phyloP scores from a whole-genome alignment of 805 yeast genomes.

The Maudiozyma bulderi region DNA sequence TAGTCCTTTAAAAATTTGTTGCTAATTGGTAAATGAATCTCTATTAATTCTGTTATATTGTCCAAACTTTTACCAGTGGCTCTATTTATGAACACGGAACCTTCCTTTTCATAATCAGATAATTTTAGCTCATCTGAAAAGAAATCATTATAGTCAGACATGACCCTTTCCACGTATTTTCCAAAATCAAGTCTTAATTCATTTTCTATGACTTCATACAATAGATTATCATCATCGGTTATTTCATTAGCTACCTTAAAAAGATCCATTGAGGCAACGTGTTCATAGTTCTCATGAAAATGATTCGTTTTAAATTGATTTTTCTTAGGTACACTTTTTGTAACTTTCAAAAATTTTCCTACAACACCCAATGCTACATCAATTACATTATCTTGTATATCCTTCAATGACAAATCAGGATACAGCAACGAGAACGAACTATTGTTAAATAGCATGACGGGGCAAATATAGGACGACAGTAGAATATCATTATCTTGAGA shows the following conservation, averaged over 20 bases:
- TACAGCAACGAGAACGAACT: conserved; percentile 1
- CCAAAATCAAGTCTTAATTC: conserved; percentile 10
- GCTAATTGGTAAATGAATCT: conserved; percentile 13
- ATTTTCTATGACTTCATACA: conserved; percentile 1
- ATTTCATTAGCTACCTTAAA: background rate
- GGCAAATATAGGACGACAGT: conserved; percentile 7
- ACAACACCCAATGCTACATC: conserved; percentile 1
- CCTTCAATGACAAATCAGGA: conserved; percentile 1
- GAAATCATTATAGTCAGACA: conserved; percentile 4
- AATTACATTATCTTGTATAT: conserved; percentile 3
- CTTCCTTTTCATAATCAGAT: background rate
- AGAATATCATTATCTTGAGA: conserved; percentile 2
- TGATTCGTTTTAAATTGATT: background rate
- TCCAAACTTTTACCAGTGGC: conserved; percentile 1
- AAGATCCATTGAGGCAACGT: background rate
- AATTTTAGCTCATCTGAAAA: conserved; percentile 6
- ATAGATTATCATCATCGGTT: background rate
- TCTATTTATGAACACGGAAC: background rate
- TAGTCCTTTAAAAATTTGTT: conserved; percentile 11
- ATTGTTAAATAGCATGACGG: conserved; percentile 2
- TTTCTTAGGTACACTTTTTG: background rate
- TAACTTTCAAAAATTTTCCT: conserved; percentile 1
- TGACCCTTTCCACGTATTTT: conserved; percentile 8
- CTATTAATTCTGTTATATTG: conserved; percentile 7
- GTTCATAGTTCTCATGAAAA: no score